A percentile compares a stretch with the other conserved stretches of the same genome.
These are phyloP conservation scores for Solanum dulcamara DNA, from an alignment of 257 asterid genomes.

Conservation along the genomic window DNA sequence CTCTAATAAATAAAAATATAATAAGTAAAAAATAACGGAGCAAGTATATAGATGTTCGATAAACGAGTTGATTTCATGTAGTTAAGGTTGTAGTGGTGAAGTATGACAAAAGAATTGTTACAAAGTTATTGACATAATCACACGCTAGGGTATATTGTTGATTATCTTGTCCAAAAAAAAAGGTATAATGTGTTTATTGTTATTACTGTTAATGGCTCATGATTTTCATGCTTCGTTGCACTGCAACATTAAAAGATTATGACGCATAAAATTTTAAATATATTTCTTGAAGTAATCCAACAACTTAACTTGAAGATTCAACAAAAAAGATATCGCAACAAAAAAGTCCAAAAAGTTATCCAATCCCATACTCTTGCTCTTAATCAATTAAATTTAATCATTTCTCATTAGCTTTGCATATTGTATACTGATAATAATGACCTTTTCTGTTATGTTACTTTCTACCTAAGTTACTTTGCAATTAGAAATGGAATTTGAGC, in stretches of 20 bases:
- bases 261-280: background rate
- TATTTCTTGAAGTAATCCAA: background rate
- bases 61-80: background rate
- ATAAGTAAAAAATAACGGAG: no score
- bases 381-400: background rate
- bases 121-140: background rate
- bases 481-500: background rate
- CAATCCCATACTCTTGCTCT: background rate
- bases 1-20: no score
- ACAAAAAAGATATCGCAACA: background rate
- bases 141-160: background rate
- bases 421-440: background rate
- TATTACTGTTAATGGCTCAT: background rate
- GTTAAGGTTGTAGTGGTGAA: background rate
- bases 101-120: background rate
- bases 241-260: background rate
- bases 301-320: background rate
- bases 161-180: background rate
- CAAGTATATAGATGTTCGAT: no score
- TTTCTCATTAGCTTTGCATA: background rate
- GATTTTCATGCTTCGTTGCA: background rate
- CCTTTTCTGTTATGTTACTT: background rate
- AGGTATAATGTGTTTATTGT: background rate
- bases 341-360: background rate
- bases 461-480: background rate